Evolutionary conservation across 768 basidiomycete species (phyloP).

Genomic region (Lentinula guzmanii): DNA sequence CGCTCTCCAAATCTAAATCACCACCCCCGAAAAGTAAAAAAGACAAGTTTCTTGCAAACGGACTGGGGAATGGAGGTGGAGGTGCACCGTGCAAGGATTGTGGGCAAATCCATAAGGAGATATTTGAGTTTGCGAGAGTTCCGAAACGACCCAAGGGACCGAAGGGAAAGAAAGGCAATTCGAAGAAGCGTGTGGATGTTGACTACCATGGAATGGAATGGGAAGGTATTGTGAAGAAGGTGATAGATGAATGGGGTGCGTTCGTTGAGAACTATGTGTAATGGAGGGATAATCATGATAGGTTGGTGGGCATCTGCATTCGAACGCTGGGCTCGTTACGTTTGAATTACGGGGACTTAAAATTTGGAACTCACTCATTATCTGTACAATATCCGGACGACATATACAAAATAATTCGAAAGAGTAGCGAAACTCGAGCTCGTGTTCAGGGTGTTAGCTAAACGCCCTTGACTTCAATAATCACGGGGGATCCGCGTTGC

Average conservation of each 20-base stretch:
- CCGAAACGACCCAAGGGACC: slow-evolving; percentile 28
- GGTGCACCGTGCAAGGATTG: slow-evolving; percentile 33
- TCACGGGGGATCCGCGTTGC: too few species aligned
- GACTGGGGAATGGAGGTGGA: slow-evolving; percentile 13
- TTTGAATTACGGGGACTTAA: neutral
- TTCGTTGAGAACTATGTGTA: slow-evolving; percentile 47
- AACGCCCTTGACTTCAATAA: neutral
- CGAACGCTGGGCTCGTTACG: neutral
- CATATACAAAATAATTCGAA: neutral
- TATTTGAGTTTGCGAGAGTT: slow-evolving; percentile 66
- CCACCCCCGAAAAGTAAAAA: neutral
- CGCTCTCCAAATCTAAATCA: neutral
- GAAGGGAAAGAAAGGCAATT: neutral
- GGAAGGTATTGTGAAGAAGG: slow-evolving; percentile 67
- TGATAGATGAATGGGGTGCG: slow-evolving; percentile 72
- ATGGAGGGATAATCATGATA: neutral
- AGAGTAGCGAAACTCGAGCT: neutral
- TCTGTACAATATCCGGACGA: neutral
- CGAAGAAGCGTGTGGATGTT: neutral
- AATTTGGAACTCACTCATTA: neutral
- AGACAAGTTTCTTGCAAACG: slow-evolving; percentile 10
- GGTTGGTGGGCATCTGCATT: neutral
- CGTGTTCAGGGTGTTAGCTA: neutral
- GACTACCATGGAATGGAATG: slow-evolving; percentile 61
- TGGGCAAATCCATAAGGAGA: slow-evolving; percentile 62